Conservation (phyloP, 1,139 yeast genomes). For the Kluyveromyces marxianus region DNA sequence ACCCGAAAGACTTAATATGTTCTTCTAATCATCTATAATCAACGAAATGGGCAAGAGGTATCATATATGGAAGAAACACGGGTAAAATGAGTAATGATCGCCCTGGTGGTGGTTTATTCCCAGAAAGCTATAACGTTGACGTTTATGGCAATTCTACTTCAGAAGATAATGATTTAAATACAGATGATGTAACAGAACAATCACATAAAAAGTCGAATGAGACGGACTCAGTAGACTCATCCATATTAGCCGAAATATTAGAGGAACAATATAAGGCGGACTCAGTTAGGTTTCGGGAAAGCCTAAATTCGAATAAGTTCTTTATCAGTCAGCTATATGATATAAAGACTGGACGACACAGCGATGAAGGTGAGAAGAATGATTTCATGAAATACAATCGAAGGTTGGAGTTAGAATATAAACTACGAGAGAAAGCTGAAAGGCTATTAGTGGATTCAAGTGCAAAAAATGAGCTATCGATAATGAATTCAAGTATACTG, state of each 20-base stretch:
- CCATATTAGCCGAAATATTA: conserved; percentile 14
- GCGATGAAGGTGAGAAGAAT: conserved; percentile 6
- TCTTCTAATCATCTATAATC: neutral
- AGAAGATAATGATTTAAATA: neutral
- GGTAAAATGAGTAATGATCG: neutral
- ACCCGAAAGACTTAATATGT: neutral
- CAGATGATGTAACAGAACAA: neutral
- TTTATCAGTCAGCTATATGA: conserved; percentile 17
- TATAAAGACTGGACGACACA: conserved; percentile 5
- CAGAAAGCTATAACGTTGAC: neutral
- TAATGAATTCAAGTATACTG: conserved; percentile 14
- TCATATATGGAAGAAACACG: neutral
- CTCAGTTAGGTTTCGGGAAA: conserved; percentile 15
- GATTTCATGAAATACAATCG: conserved; percentile 20
- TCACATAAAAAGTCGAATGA: conserved; percentile 2
- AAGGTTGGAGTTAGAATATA: conserved; percentile 19
- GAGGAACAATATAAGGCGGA: conserved; percentile 16
- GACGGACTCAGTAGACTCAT: conserved; percentile 12
- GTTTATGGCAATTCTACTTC: neutral
- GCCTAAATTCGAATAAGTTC: conserved; percentile 16
- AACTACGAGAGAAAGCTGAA: conserved; percentile 21
- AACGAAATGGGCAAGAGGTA: neutral
- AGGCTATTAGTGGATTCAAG: conserved; percentile 13
- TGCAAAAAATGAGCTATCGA: conserved; percentile 13
- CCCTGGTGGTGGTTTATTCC: conserved; percentile 2